Evolutionary conservation across 176 grass and related monocot species (phyloP).

Genomic region (Rhynchospora tenuis): DNA sequence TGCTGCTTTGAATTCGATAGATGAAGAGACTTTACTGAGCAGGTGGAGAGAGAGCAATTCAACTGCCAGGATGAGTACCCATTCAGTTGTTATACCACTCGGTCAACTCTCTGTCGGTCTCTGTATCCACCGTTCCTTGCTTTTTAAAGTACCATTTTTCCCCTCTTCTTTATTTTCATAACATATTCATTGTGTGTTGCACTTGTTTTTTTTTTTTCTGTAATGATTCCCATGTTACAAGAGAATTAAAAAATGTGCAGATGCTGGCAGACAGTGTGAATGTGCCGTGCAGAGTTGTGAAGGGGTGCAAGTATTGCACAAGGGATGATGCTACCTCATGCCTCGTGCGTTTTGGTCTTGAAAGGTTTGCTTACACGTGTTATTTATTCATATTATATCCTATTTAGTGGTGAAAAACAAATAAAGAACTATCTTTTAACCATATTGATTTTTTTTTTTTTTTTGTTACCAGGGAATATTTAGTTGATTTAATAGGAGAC

Average conservation of each 20-base stretch:
- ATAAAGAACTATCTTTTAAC: slow-evolving; percentile 11
- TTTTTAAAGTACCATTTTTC: slow-evolving; percentile 60
- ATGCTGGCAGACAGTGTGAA: slow-evolving; percentile 80
- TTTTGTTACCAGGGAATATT: slow-evolving; percentile 66
- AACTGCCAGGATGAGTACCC: slow-evolving; percentile 48
- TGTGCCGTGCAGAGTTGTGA: slow-evolving; percentile 87
- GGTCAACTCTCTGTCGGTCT: slow-evolving; percentile 80
- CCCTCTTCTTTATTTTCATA: background rate
- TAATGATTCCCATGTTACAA: slow-evolving; percentile 5
- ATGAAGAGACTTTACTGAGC: slow-evolving; percentile 59
- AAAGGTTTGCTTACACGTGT: slow-evolving; percentile 44
- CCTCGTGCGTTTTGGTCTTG: slow-evolving; percentile 79
- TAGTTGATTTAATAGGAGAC: slow-evolving; percentile 79
- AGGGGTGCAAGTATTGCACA: slow-evolving; percentile 93
- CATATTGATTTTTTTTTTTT: slow-evolving; percentile 21
- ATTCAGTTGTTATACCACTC: slow-evolving; percentile 61
- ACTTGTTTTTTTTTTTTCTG: slow-evolving; percentile 4
- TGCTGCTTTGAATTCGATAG: slow-evolving; percentile 44
- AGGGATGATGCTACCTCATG: slow-evolving; percentile 81
- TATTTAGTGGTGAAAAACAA: background rate
- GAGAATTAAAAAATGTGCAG: slow-evolving; percentile 32
- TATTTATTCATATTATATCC: background rate
- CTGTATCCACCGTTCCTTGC: slow-evolving; percentile 85
- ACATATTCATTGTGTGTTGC: background rate
- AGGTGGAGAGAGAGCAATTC: slow-evolving; percentile 71